These are phyloP conservation scores for Prunella vulgaris DNA, from an alignment of 257 asterid species.

Conservation along the genomic window DNA sequence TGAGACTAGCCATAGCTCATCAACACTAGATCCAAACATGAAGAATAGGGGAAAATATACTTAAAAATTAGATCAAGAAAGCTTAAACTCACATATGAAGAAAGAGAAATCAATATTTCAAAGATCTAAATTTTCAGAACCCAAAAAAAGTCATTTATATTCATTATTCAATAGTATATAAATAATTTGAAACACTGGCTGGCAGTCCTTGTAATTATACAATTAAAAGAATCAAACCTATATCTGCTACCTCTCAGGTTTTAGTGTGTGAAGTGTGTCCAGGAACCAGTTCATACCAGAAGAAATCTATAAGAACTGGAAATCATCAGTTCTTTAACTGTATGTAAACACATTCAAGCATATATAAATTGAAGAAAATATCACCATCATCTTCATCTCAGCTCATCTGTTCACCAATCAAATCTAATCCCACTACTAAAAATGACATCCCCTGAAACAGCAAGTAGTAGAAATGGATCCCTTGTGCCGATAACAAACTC, in stretches of 20 bases:
- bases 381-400: slow-evolving; percentile 26
- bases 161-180: slow-evolving; percentile 24
- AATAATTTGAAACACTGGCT: slow-evolving; percentile 18
- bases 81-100: too few relatives aligned
- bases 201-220: slow-evolving; percentile 30
- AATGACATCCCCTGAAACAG: slow-evolving; percentile 84
- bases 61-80: too few relatives aligned
- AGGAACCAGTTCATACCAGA: slow-evolving; percentile 26
- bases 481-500: slow-evolving; percentile 78
- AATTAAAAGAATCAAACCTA: slow-evolving; percentile 46
- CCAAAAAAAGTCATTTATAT: slow-evolving; percentile 16
- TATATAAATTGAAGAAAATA: slow-evolving; percentile 9
- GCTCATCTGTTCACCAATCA: slow-evolving; percentile 87
- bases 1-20: too few relatives aligned
- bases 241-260: slow-evolving; percentile 20
- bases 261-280: slow-evolving; percentile 4
- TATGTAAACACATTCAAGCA: slow-evolving; percentile 27
- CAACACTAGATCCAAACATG: too few relatives aligned
- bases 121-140: not conserved
- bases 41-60: too few relatives aligned
- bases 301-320: slow-evolving; percentile 22
- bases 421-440: slow-evolving; percentile 76
- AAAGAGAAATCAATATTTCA: not conserved
- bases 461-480: slow-evolving; percentile 87
- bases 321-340: slow-evolving; percentile 13